Percentiles rank a stretch among this genome's conserved stretches.
Evolutionary conservation across 306 rosid genomes (phyloP).

Genomic region (Vachellia pachyceras): DNA sequence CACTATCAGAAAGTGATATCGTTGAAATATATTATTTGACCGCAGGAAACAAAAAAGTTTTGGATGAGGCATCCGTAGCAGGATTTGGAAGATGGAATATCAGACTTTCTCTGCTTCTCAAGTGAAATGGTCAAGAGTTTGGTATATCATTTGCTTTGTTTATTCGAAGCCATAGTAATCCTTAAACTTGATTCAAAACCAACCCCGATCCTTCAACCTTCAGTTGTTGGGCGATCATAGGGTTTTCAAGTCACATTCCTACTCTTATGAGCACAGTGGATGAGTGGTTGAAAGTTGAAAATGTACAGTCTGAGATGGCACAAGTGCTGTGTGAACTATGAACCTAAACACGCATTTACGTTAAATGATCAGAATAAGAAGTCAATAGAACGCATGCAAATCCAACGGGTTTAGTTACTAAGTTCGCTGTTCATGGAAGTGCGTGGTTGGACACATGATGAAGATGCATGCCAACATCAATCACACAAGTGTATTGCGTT

Average conservation of each 20-base stretch:
- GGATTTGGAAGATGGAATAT: constrained; percentile 6
- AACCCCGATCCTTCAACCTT: not conserved
- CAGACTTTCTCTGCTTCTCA: constrained; percentile 33
- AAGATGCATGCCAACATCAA: not conserved
- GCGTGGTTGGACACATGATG: not conserved
- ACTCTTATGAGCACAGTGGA: not conserved
- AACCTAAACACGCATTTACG: not conserved
- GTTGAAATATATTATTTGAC: constrained; percentile 54
- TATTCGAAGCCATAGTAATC: not conserved
- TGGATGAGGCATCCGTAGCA: constrained; percentile 35
- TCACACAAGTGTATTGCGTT: not conserved
- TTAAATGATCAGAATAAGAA: not conserved
- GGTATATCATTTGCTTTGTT: constrained; percentile 23
- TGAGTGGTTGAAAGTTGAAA: constrained; percentile 1
- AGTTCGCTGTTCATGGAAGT: not conserved
- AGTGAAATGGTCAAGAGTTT: constrained; percentile 42
- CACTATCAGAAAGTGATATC: constrained; percentile 33
- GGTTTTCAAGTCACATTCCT: constrained; percentile 6
- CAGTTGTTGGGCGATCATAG: not conserved
- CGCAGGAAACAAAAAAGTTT: constrained; percentile 15
- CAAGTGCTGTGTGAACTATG: not conserved
- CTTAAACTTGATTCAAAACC: not conserved
- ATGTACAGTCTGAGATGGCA: not conserved
- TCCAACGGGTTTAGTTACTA: not conserved
- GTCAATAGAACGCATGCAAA: not conserved